Evolutionary conservation across 2,329 filamentous ascomycete species (phyloP).

Genomic region (Paecilomyces sp.): DNA sequence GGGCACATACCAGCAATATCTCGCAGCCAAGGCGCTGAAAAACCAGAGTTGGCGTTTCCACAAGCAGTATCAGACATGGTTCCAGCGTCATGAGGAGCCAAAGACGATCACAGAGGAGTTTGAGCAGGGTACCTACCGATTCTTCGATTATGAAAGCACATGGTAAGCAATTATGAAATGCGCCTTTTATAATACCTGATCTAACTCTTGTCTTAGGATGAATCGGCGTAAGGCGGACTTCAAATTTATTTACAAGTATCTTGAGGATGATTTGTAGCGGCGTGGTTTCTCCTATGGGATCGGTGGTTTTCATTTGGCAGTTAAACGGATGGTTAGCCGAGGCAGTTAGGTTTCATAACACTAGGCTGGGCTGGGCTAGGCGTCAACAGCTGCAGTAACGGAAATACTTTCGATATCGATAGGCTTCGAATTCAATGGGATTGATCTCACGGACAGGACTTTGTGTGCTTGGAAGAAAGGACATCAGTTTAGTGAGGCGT

Average conservation of each 20-base stretch:
- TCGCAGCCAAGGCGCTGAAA: conserved; percentile 94
- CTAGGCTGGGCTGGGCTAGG: background rate
- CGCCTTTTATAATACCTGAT: conserved; percentile 3
- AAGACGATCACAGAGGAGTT: conserved; percentile 98
- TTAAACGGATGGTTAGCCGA: background rate
- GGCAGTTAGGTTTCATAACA: background rate
- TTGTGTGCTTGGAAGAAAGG: background rate
- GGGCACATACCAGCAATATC: conserved; percentile 88
- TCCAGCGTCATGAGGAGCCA: conserved; percentile 95
- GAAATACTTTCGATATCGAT: background rate
- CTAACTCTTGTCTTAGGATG: conserved; percentile 61
- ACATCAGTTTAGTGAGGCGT: background rate
- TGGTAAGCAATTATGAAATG: conserved; percentile 58
- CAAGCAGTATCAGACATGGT: conserved; percentile 99
- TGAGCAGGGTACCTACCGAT: conserved; percentile 96
- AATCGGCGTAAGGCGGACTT: conserved; percentile 96
- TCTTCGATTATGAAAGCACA: conserved; percentile 99
- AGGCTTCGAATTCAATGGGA: background rate
- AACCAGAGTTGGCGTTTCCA: conserved; percentile 98
- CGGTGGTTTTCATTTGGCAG: background rate
- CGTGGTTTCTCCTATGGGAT: background rate
- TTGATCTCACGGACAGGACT: background rate
- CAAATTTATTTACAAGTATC: conserved; percentile 95
- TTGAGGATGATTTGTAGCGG: conserved; percentile 77
- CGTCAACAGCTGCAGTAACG: background rate